Conservation (phyloP, 106 monocot species). For the Posidonia australis region DNA sequence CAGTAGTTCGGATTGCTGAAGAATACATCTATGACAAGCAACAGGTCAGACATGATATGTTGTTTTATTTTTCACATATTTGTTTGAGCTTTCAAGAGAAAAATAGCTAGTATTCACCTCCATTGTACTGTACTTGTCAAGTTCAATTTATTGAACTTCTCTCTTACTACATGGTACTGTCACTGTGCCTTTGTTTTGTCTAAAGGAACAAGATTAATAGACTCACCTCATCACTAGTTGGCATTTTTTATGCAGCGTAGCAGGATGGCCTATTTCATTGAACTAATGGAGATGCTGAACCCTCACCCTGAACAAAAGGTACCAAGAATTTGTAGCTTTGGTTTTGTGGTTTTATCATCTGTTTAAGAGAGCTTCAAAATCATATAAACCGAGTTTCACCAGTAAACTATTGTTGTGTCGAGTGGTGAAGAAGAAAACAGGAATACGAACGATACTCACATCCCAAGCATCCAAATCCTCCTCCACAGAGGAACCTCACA, state of each 20-base stretch:
- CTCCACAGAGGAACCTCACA: too few relatives aligned
- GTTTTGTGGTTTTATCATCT: neutral
- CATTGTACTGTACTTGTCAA: neutral
- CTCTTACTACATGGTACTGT: too few relatives aligned
- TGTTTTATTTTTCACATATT: neutral
- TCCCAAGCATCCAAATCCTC: too few relatives aligned
- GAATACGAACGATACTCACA: too few relatives aligned
- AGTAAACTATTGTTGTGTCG: too few relatives aligned
- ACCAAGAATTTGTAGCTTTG: neutral
- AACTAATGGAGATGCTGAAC: conserved; percentile 93
- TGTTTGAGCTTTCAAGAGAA: neutral
- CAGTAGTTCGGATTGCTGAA: conserved; percentile 75
- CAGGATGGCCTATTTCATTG: conserved; percentile 76
- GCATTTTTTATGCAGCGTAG: conserved; percentile 34
- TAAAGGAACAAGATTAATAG: neutral
- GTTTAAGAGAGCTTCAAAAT: neutral
- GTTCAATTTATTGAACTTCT: too few relatives aligned
- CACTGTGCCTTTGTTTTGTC: too few relatives aligned
- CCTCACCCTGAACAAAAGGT: conserved; percentile 58
- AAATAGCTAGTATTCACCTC: neutral
- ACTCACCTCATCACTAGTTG: too few relatives aligned
- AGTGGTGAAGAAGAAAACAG: too few relatives aligned
- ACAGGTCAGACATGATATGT: conserved; percentile 34
- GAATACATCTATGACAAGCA: conserved; percentile 81
- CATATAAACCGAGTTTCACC: too few relatives aligned